Base-by-base conservation (phyloP, 768 basidiomycete genomes). In the Suillus brevipes region DNA sequence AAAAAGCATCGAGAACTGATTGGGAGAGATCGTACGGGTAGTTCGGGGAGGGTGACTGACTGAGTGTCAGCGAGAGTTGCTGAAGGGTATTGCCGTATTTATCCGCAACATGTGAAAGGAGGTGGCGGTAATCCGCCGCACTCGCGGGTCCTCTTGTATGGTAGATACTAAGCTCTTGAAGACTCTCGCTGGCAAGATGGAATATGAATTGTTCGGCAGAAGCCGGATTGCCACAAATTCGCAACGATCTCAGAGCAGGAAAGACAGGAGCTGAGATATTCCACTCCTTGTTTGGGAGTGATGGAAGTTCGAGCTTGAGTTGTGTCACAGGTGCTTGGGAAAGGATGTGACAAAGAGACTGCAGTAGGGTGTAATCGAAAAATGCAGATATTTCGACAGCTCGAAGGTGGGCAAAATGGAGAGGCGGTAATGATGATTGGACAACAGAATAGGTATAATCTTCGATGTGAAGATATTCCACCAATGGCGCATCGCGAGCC, bases 401-500 rank as follows among this genome's bases (percentile, higher is more conserved):
- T 55, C 53, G 53, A 20, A 55, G 53, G n/a, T 57, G 56, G 6
- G 36, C 14, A 23, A 57, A 57, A 14, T 37, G n/a, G 36, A 37
- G 56, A 37, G 56, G 56, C 9, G 36, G 14, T 3, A 55, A 20
- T 36, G 34, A 55, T 6, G 53, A 55, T 13, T 55, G 53, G 20
- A 6, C 34, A 13, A 36, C 53, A 34, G 53, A 55, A 55, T 55
- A 55, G 31, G 53, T 20, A 36, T 34, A 55, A 36, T 55, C 53
- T 55, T 55, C 53, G 6, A 55, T n/a, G 6, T 57, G 45, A 4
- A 71, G 62, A 28, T 68, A 34, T 56, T 68, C 64, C n/a, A 70
- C 56, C 12, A 61, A 34, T 9, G 69, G 69, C 1, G 64, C 62
- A n/a, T 70, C 69, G 1, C 25, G 49, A 23, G 69, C 66, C 28